Conservation (phyloP, 2,329 filamentous ascomycete genomes). For the Diaporthe ilicicola region DNA sequence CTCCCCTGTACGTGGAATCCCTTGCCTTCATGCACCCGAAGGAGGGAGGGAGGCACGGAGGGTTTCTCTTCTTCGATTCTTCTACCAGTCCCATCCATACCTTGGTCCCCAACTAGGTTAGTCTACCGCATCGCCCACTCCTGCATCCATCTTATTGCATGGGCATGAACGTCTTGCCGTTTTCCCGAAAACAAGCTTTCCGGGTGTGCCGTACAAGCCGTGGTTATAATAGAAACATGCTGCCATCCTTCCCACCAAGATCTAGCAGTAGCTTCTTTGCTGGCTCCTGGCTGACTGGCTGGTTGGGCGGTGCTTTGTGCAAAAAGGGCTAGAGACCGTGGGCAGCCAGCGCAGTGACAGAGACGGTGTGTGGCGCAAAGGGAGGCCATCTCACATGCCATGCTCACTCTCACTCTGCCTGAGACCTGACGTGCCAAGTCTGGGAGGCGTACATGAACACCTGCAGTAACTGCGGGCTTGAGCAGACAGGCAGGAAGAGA, state of each 20-base stretch:
- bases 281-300: not conserved
- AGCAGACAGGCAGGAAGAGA: not conserved
- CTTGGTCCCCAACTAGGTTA: not conserved
- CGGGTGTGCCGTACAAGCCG: not conserved
- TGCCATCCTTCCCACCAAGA: not conserved
- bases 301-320: not conserved
- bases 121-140: not conserved
- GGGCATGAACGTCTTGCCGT: not conserved
- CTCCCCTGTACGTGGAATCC: constrained; percentile 6
- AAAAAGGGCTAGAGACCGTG: not conserved
- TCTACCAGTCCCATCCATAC: not conserved
- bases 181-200: not conserved
- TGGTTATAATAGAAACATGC: not conserved
- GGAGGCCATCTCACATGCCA: constrained; percentile 13
- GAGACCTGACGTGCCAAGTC: constrained; percentile 12
- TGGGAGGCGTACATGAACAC: not conserved
- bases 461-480: not conserved
- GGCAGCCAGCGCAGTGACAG: not conserved
- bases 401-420: not conserved
- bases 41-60: not conserved
- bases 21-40: not conserved
- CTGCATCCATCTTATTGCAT: not conserved
- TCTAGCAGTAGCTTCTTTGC: not conserved
- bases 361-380: constrained; percentile 13
- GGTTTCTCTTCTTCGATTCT: no score